These are phyloP conservation scores for Ustilago trichophora DNA, from an alignment of 1,284 basidiomycete genomes.

Conservation along the genomic window DNA sequence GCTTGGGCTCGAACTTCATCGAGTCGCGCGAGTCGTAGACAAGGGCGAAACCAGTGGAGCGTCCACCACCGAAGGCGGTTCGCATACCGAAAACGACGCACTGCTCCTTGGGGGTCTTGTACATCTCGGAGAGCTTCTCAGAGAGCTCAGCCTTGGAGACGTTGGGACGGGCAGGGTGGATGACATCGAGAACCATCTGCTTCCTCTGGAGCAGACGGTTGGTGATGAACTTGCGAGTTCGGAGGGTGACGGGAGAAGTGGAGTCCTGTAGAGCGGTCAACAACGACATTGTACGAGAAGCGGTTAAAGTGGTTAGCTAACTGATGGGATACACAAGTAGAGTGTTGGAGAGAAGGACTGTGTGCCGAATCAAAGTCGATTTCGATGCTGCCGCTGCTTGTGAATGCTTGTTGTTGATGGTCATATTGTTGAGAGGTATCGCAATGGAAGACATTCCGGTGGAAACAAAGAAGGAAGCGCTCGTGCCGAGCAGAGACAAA, in stretches of 20 bases:
- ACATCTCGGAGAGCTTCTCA: slow-evolving; percentile 84
- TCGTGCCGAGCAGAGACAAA: too few species aligned
- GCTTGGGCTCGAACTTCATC: slow-evolving; percentile 92
- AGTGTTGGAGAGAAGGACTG: neutral
- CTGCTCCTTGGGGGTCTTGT: slow-evolving; percentile 75
- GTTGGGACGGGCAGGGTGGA: slow-evolving; percentile 94
- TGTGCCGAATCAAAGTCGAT: slow-evolving; percentile 1
- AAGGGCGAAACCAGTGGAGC: slow-evolving; percentile 92
- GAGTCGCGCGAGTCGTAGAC: slow-evolving; percentile 96
- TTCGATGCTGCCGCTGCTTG: slow-evolving; percentile 1
- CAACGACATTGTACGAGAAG: neutral
- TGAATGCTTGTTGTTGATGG: neutral
- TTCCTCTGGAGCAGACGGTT: slow-evolving; percentile 94
- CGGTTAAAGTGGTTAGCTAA: slow-evolving; percentile 5
- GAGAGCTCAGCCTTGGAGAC: slow-evolving; percentile 91
- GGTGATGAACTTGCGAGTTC: slow-evolving; percentile 99
- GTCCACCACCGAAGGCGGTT: slow-evolving; percentile 98
- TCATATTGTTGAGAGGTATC: too few species aligned
- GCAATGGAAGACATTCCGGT: too few species aligned
- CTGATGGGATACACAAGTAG: neutral
- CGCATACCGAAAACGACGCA: slow-evolving; percentile 73
- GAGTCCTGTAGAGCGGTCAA: slow-evolving; percentile 70
- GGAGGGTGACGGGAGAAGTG: slow-evolving; percentile 91
- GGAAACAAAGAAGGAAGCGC: too few species aligned
- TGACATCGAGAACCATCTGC: slow-evolving; percentile 83